A percentile compares a stretch with the other conserved stretches of the same genome.
These are phyloP conservation scores for Diutina neorugosa DNA, from an alignment of 1,139 yeast species.

Conservation along the genomic window DNA sequence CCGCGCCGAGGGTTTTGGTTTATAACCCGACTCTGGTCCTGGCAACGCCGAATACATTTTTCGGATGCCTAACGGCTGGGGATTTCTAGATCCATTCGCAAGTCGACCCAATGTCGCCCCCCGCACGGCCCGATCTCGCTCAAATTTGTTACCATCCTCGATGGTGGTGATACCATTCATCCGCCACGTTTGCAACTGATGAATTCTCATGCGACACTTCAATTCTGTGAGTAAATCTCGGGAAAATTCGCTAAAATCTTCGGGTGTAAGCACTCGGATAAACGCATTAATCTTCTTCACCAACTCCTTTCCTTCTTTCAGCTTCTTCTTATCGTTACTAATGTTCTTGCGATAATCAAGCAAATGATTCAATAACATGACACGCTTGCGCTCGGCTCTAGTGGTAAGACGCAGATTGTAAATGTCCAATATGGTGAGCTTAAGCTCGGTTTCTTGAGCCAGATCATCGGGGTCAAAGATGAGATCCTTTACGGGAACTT, in stretches of 20 bases:
- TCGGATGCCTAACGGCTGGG: conserved; percentile 7
- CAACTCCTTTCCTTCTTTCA: conserved; percentile 83
- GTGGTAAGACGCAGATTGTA: conserved; percentile 82
- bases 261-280: conserved; percentile 68
- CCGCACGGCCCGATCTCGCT: conserved; percentile 68
- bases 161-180: conserved; percentile 74
- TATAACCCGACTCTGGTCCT: conserved; percentile 22
- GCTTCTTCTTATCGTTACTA: conserved; percentile 63
- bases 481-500: conserved; percentile 87
- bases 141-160: conserved; percentile 78
- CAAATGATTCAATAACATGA: conserved; percentile 61
- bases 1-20: conserved; percentile 20
- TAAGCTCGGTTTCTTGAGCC: conserved; percentile 77
- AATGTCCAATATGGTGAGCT: conserved; percentile 75
- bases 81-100: conserved; percentile 7
- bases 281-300: conserved; percentile 65
- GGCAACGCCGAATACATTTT: conserved; percentile 6
- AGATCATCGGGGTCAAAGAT: conserved; percentile 89
- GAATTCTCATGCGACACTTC: conserved; percentile 67
- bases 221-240: conserved; percentile 68
- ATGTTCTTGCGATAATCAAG: conserved; percentile 78
- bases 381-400: conserved; percentile 85
- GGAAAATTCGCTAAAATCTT: conserved; percentile 66
- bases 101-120: conserved; percentile 8
- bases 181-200: conserved; percentile 89